Base-by-base conservation (phyloP, 345 rosid genomes). In the Pelargonium nanum region DNA sequence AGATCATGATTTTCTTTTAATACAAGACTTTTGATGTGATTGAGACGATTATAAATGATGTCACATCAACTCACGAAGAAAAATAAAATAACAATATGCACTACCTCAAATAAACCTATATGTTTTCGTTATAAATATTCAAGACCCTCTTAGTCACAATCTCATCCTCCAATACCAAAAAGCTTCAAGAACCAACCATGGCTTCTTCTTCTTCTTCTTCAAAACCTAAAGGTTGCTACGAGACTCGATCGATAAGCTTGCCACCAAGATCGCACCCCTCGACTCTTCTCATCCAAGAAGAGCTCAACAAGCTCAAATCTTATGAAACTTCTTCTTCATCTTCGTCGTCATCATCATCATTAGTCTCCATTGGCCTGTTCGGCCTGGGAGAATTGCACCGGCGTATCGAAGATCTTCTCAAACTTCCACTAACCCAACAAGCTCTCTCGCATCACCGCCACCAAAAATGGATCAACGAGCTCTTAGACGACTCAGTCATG, bases 401-500 rank as follows among this genome's bases (percentile, higher is more conserved):
- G 6, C 70, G 77, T 50, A 12, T 75, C 50, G 80, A 77, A 12
- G 87, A 81, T 56, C 75, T 88, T 58, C 80, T 91, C n/a, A 77
- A 66, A 70, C 53, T 83, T 84, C 53, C 76, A 10, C 76, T 88
- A 21, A 77, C 89, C 2, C 88, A 66, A 65, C 64, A 81, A 65
- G 72, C 77, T 56, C 62, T 91, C 52, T 71, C 73, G 32, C 64
- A 44, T 58, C 54, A 67, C 58, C 64, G 32, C 61, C 40, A 56
- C 23, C 74, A 55, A 56, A 76, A 73, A 57, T 76, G 75, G 61
- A 51, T 77, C 4, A 80, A 84, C 16, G 78, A 75, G 48, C 55
- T 88, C 32, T 68, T 88, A 69, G 94, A 88, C 61, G 83, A 70
- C 28, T 87, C 88, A 0, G 76, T 85, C 24, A 79, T 61, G 75